These are phyloP conservation scores for Yamadazyma philogaea DNA, from an alignment of 805 yeast genomes.

Conservation along the genomic window DNA sequence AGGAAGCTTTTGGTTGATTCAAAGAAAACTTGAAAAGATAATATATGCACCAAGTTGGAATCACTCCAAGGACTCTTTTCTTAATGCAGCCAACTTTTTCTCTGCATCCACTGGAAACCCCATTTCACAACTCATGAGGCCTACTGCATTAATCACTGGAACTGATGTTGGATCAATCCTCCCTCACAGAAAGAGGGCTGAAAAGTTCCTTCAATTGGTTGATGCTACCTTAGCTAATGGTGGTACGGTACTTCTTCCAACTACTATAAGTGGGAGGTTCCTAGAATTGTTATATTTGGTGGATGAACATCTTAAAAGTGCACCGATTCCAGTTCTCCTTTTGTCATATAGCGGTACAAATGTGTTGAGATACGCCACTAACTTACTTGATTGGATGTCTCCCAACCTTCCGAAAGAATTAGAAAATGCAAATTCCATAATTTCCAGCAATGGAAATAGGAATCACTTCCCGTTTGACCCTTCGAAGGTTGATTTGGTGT, in stretches of 20 bases:
- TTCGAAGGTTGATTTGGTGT: slow-evolving; percentile 51
- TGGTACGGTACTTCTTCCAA: slow-evolving; percentile 81
- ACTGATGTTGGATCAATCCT: slow-evolving; percentile 62
- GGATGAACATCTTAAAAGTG: slow-evolving; percentile 60
- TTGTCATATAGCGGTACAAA: slow-evolving; percentile 79
- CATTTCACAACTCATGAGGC: slow-evolving; percentile 63
- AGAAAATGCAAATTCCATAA: slow-evolving; percentile 46
- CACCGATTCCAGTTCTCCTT: slow-evolving; percentile 68
- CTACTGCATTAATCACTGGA: slow-evolving; percentile 79
- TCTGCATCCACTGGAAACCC: slow-evolving; percentile 51
- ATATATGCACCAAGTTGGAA: slow-evolving; percentile 93
- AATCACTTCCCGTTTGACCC: slow-evolving; percentile 79
- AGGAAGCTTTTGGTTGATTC: slow-evolving; percentile 84
- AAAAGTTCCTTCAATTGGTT: slow-evolving; percentile 58
- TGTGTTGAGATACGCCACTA: slow-evolving; percentile 73
- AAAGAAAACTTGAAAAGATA: slow-evolving; percentile 72
- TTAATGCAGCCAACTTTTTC: slow-evolving; percentile 46
- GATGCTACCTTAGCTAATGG: slow-evolving; percentile 67
- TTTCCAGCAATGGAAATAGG: slow-evolving; percentile 29
- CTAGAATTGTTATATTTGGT: slow-evolving; percentile 72
- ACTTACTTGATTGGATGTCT: slow-evolving; percentile 96
- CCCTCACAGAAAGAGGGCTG: slow-evolving; percentile 62
- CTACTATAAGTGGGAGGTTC: slow-evolving; percentile 75
- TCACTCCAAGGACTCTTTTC: slow-evolving; percentile 82
- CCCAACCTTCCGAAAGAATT: slow-evolving; percentile 80